Base-by-base conservation (phyloP, 2,329 filamentous ascomycete species). In the Colletotrichum camelliae region DNA sequence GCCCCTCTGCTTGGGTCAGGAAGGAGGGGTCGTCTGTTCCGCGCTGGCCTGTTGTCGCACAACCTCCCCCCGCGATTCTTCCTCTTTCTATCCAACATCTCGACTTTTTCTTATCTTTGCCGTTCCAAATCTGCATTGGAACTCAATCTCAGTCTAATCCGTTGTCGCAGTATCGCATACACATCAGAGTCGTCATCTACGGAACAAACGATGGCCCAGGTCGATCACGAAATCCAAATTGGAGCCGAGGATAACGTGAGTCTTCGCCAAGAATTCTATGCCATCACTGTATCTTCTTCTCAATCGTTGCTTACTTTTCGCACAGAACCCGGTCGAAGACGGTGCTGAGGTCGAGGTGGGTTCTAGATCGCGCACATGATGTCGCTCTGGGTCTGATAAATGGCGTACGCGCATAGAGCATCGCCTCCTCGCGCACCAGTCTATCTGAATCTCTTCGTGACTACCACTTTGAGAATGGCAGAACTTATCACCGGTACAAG, bases 401-500 rank as follows among this genome's bases (percentile, higher is more conserved):
- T 13, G 27, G 29, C 29, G 10, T 18, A 10, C 15, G 18, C 13
- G 33, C 18, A 18, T 35, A 72, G 70, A 67, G 35, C 37, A 48
- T 72, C n/a, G 62, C 48, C 10, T 61, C 62, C 12, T 82, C 81
- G 27, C 81, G 80, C 0, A 80, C 79, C 0, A 84, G 82, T 12
- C 75, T 84, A n/a, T 77, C 77, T 12, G 83, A 82, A 1, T 86
- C 83, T 61, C 84, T 70, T 7, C 39, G 61, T 2, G 66, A 70
- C 48, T 76, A 70, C 16, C 31, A 55, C 7, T 52, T 62, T 13
- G 74, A 76, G 61, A 74, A 67, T 55, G 70, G 70, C n/a, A 43
- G 66, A 16, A 74, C 70, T 1, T 76, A 76, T 15, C 61, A 69
- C 60, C 77, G 83, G 2, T 85, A 60, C 57, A 67, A 72, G 48